Evolutionary conservation across 306 rosid species (phyloP).

Genomic region (Macrotyloma uniflorum): DNA sequence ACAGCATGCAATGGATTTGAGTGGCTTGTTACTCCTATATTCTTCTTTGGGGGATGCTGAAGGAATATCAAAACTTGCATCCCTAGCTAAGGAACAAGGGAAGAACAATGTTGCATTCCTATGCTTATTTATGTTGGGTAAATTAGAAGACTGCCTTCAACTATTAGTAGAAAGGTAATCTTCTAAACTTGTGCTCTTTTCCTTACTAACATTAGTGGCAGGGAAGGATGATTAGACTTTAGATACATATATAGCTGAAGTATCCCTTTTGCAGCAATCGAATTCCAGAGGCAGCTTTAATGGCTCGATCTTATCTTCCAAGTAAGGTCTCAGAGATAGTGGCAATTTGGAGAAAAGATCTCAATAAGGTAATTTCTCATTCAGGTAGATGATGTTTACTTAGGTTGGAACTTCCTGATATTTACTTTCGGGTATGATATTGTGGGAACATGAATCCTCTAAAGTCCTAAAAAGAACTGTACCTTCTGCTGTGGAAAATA

Average conservation of each 20-base stretch:
- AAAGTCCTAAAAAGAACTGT: not conserved
- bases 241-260: slow-evolving; percentile 34
- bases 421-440: not conserved
- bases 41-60: slow-evolving; percentile 98
- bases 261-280: slow-evolving; percentile 72
- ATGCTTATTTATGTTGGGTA: slow-evolving; percentile 95
- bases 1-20: slow-evolving; percentile 85
- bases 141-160: slow-evolving; percentile 96
- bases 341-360: slow-evolving; percentile 97
- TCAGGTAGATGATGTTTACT: slow-evolving; percentile 3
- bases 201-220: slow-evolving; percentile 17
- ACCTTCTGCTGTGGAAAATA: not conserved
- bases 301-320: slow-evolving; percentile 99
- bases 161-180: slow-evolving; percentile 89
- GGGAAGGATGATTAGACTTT: slow-evolving; percentile 26
- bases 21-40: slow-evolving; percentile 91
- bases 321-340: slow-evolving; percentile 97
- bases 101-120: slow-evolving; percentile 97
- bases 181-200: slow-evolving; percentile 14
- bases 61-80: slow-evolving; percentile 85
- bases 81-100: slow-evolving; percentile 94
- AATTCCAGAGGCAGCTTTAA: slow-evolving; percentile 97
- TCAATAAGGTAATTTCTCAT: slow-evolving; percentile 66
- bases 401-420: slow-evolving; percentile 10
- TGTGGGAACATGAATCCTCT: slow-evolving; percentile 1